phyloP scores from a whole-genome alignment of 306 rosid genomes.

The Senna tora region DNA sequence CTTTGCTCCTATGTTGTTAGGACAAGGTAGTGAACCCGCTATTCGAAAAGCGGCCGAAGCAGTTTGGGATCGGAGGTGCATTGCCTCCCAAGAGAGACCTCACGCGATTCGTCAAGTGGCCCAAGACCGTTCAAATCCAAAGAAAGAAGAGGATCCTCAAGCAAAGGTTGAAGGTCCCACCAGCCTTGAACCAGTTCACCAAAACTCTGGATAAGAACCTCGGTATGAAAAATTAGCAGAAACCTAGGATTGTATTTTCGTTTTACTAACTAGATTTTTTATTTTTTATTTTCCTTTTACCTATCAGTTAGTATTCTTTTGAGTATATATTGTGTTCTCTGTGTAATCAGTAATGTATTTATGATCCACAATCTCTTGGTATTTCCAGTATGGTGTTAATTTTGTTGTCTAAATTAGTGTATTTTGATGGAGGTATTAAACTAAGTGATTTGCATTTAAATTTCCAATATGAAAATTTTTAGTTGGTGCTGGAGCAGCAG shows the following conservation, averaged over 20 bases:
- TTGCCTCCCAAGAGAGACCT: conserved; percentile 81
- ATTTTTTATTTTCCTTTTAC: too few species aligned
- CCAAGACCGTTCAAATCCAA: conserved; percentile 58
- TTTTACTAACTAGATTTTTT: too few species aligned
- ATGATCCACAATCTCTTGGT: not conserved
- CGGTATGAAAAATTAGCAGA: conserved; percentile 37
- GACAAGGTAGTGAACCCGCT: conserved; percentile 70
- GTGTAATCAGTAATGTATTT: not conserved
- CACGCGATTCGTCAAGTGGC: conserved; percentile 73
- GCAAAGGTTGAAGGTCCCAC: conserved; percentile 80
- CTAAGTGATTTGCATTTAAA: not conserved
- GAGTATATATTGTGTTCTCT: not conserved
- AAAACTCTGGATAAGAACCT: conserved; percentile 80
- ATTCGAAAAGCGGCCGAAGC: conserved; percentile 72
- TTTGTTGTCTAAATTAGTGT: not conserved
- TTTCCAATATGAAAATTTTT: not conserved
- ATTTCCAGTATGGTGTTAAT: not conserved
- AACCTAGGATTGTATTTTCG: too few species aligned
- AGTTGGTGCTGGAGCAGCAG: not conserved
- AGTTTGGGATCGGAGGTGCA: conserved; percentile 81
- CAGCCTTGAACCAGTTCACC: conserved; percentile 77
- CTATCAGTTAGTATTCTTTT: not conserved
- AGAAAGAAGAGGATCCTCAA: conserved; percentile 71
- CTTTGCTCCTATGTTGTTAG: conserved; percentile 22
- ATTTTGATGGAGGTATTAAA: not conserved